phyloP scores from a whole-genome alignment of 495 filamentous ascomycete genomes.

The Neurospora sp. region DNA sequence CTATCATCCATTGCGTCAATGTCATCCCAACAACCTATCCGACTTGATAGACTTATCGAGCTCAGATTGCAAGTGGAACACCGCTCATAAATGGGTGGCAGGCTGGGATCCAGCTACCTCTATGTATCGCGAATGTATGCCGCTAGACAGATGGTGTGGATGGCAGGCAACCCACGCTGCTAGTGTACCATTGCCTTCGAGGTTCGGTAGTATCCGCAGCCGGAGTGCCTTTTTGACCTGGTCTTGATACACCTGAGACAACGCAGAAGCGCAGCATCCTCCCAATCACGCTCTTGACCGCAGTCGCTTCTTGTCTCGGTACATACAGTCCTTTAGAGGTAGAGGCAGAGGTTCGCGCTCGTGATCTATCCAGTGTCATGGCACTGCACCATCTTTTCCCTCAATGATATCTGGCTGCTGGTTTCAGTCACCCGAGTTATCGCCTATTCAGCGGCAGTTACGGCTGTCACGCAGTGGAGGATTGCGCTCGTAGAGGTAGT shows the following conservation, averaged over 20 bases:
- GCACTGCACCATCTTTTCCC: neutral
- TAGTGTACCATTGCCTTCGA: neutral
- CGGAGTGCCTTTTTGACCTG: neutral
- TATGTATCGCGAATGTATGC: neutral
- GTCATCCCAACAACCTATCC: neutral
- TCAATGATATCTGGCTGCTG: neutral
- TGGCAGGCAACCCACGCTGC: neutral
- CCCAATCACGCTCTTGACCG: neutral
- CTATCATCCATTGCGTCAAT: neutral
- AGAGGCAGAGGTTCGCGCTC: neutral
- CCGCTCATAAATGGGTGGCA: neutral
- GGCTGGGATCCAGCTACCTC: neutral
- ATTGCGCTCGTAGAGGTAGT: neutral
- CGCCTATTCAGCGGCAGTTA: neutral
- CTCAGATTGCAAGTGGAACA: neutral
- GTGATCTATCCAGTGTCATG: neutral
- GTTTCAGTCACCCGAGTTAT: neutral
- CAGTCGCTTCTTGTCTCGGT: neutral
- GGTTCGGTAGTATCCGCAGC: neutral
- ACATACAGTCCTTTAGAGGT: neutral
- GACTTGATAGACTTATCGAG: neutral
- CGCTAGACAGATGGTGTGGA: neutral
- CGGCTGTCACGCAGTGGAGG: neutral
- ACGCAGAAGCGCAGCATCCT: neutral
- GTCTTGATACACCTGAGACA: neutral